Base-by-base conservation (phyloP, 495 filamentous ascomycete genomes). In the Clohesyomyces aquaticus region DNA sequence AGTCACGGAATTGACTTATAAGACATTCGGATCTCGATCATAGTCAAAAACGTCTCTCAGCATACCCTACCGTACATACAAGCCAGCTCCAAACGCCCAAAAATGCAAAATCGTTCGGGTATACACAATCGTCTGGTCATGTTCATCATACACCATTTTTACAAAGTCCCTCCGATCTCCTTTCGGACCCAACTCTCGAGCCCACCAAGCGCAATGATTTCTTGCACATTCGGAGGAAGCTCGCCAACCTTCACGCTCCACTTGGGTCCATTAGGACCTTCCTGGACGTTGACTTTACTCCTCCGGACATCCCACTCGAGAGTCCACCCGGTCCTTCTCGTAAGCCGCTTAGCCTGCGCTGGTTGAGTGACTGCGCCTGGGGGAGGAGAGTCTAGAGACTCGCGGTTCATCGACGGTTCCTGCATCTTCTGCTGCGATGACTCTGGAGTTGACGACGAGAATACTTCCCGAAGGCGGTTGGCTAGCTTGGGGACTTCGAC, bases 191-290 rank as follows among this genome's bases (percentile, higher is more conserved):
- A 96, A 26, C 59, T 71, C 66, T 71, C 72, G 47, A 74, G 38
- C n/a, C 72, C 72, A 3, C 70, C 72, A 0, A 65, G 28, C 19
- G 70, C 72, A 62, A 96, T 86, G 60, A 96, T 93, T 73, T 90
- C 90, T 73, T 97, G 93, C 59, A 97, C 90, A 72, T 92, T 96
- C 0, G 89, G 85, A 47, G 92, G 89, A 59, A 96, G 71, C 78
- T 93, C 90, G 8, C 90, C 89, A 1, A 96, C 91, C 76, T 88
- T 88, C 70, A 91, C 81, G 45, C 78, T 87, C 94, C 93, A 97
- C 56, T 72, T 79, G 41, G 73, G 67, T 0, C 85, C 86, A 35
- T 76, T 71, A 65, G 79, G 70, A 2, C 90, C 90, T 76, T 96
- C 91, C 51, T 80, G 81, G 1, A 97, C 79, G 0, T 74, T 78